Evolutionary conservation across 176 grass and related monocot species (phyloP), one percentile per base, ranked within the genome.

Genomic region (Rhynchospora breviuscula): DNA sequence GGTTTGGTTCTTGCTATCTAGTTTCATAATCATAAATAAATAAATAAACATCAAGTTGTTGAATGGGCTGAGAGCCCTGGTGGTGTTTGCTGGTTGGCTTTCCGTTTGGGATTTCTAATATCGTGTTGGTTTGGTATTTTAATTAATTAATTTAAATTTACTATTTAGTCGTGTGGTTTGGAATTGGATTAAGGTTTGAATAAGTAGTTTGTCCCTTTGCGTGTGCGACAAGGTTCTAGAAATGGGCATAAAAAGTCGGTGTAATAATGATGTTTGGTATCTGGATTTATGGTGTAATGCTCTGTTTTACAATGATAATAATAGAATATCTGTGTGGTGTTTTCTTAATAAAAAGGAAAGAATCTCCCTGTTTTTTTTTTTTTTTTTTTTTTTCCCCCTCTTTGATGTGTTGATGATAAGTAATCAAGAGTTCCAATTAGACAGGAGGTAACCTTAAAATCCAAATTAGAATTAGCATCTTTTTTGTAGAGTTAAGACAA

Each of bases 1-100:
- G 89, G 91, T 45, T 90, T 97, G 84, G 89, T 97, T 83, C 89
- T 97, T 12, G 94, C 94, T 85, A 91, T 97, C 14, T 97, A 81
- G 86, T 17, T 81, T 73, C 8, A 54, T 80, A 48, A 71, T n/a
- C n/a, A 65, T n/a, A 17, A 45, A 40, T 2, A 40, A 40, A 40
- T 4, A 40, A 40, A 40, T 40, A 40, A 40, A 40, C 4, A 40
- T 40, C 46, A 71, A 71, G 67, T 40, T 47, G 1, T 15, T 65
- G 59, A 68, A 67, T 59, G 80, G 63, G 63, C 56, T 83, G 76
- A 87, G 76, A 10, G n/a, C 17, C 17, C 43, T 72, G 12, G 82
- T 63, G 44, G 79, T 63, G 10, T 82, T 82, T 35, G 80, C 8
- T 67, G 44, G 23, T 53, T 33, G 57, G 51, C 73, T 33, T 53